Conservation (phyloP, 2,329 filamentous ascomycete species). For the Penicillium hesseltinei region DNA sequence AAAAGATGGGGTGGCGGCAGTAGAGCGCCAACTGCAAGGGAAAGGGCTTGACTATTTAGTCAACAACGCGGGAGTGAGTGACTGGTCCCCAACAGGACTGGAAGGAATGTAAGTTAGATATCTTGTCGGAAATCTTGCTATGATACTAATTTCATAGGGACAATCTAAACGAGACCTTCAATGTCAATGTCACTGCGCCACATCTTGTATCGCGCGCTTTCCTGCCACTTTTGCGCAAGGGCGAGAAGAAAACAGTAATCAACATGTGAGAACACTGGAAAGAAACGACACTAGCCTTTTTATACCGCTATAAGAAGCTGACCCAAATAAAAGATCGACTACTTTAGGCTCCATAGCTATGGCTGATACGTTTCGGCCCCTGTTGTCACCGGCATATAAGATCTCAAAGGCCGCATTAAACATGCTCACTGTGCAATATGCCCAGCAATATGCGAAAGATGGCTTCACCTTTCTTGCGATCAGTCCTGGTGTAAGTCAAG, state of each 20-base stretch:
- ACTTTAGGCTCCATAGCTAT: slow-evolving; percentile 45
- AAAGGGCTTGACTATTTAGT: slow-evolving; percentile 49
- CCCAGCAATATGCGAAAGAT: slow-evolving; percentile 31
- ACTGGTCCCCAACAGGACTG: slow-evolving; percentile 15
- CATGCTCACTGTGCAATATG: slow-evolving; percentile 45
- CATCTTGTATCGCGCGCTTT: slow-evolving; percentile 44
- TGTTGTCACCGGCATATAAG: slow-evolving; percentile 41
- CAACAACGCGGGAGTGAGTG: slow-evolving; percentile 45
- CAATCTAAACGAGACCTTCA: slow-evolving; percentile 40
- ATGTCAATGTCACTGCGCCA: slow-evolving; percentile 43
- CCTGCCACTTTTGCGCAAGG: slow-evolving; percentile 40
- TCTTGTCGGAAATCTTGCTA: background rate
- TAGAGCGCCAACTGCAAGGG: slow-evolving; percentile 36
- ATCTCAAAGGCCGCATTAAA: slow-evolving; percentile 52
- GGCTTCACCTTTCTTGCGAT: slow-evolving; percentile 47
- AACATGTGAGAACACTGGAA: slow-evolving; percentile 42
- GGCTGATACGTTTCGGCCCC: slow-evolving; percentile 29
- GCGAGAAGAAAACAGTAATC: slow-evolving; percentile 43
- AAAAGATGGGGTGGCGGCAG: slow-evolving; percentile 32
- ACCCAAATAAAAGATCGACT: slow-evolving; percentile 33
- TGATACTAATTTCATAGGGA: slow-evolving; percentile 25
- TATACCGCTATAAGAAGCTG: background rate
- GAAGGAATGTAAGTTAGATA: slow-evolving; percentile 25
- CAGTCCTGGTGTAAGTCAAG: slow-evolving; percentile 46
- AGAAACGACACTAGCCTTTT: too few species aligned